These are phyloP conservation scores for Neolentinus lepideus DNA, from an alignment of 1,284 basidiomycete genomes.

Conservation along the genomic window DNA sequence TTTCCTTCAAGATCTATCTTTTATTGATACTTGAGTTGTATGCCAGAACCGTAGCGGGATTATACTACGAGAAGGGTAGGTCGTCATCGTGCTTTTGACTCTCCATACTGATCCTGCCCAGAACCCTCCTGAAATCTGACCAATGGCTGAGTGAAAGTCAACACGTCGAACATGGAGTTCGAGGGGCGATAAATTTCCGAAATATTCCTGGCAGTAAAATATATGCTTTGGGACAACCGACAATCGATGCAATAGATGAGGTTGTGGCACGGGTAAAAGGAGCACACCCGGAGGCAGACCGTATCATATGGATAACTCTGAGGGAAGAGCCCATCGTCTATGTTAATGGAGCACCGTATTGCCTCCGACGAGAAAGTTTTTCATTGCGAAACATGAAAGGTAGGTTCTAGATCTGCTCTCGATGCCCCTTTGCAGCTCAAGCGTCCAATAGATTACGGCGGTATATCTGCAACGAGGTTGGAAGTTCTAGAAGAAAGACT, in stretches of 20 bases:
- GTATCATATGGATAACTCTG: constrained; percentile 88
- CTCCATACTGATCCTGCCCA: constrained; percentile 21
- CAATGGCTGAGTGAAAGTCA: constrained; percentile 78
- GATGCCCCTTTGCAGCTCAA: constrained; percentile 4
- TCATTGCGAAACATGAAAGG: constrained; percentile 86
- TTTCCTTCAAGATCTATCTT: not conserved
- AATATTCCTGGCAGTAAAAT: constrained; percentile 80
- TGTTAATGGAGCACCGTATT: constrained; percentile 84
- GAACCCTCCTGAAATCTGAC: constrained; percentile 86
- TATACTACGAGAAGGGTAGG: constrained; percentile 81
- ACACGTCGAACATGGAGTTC: constrained; percentile 60
- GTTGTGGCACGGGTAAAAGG: constrained; percentile 70
- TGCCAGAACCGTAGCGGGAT: constrained; percentile 84
- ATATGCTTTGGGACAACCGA: constrained; percentile 91
- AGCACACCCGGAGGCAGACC: constrained; percentile 51
- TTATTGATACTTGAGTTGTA: constrained; percentile 4
- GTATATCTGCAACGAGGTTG: constrained; percentile 82
- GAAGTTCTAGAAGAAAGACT: constrained; percentile 91
- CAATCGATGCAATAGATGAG: constrained; percentile 82
- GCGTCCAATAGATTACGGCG: constrained; percentile 70
- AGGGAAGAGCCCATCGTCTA: constrained; percentile 94
- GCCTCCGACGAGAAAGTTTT: constrained; percentile 71
- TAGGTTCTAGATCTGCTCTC: constrained; percentile 15
- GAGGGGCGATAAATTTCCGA: constrained; percentile 94
- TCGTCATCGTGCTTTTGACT: constrained; percentile 9